A percentile compares a stretch with the other conserved stretches of the same genome.
Conservation (phyloP, 108 stramenopile species). For the Pseudonitzschia delicatissima region DNA sequence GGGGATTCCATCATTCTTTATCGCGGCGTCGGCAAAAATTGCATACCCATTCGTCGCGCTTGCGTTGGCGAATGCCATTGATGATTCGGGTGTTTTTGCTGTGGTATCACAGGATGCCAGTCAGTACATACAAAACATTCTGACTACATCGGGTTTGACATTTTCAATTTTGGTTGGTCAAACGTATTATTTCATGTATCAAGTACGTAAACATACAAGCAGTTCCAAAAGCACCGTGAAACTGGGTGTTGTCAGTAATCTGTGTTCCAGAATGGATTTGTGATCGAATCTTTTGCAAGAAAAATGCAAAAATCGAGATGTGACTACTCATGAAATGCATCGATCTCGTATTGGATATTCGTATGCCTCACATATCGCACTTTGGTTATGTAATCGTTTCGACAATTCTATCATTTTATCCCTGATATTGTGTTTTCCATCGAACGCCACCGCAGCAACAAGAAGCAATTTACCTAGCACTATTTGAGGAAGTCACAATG, state of each 20-base stretch:
- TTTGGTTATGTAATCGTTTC: neutral
- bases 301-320: too few relatives aligned
- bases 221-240: neutral
- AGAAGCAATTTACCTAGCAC: constrained; percentile 77
- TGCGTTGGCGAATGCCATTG: constrained; percentile 52
- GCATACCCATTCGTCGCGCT: constrained; percentile 57
- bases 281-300: too few relatives aligned
- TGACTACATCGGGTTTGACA: constrained; percentile 68
- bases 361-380: too few relatives aligned
- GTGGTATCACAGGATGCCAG: constrained; percentile 76
- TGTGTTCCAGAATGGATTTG: too few relatives aligned
- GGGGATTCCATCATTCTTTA: constrained; percentile 51
- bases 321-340: too few relatives aligned
- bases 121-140: constrained; percentile 88
- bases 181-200: constrained; percentile 87
- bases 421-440: too few relatives aligned
- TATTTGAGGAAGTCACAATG: constrained; percentile 83
- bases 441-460: constrained; percentile 45
- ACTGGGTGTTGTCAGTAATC: neutral
- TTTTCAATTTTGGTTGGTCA: constrained; percentile 84
- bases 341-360: too few relatives aligned
- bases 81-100: constrained; percentile 75
- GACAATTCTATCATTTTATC: neutral
- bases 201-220: constrained; percentile 21
- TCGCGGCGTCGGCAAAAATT: constrained; percentile 46